phyloP scores from a whole-genome alignment of 345 rosid species.

The Erysimum cheiranthoides region DNA sequence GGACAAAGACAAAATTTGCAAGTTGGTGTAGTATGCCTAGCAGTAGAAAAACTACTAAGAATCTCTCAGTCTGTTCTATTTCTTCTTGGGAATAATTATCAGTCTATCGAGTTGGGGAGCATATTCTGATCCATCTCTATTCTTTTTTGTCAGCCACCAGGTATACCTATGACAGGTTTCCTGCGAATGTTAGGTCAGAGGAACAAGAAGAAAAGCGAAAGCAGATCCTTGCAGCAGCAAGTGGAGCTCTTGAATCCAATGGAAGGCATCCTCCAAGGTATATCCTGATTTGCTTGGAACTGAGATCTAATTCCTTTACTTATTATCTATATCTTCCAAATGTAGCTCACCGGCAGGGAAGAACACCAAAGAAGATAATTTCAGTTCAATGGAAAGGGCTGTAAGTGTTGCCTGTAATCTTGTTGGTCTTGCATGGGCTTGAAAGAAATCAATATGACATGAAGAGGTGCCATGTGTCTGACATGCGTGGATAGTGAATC shows the following conservation, averaged over 20 bases:
- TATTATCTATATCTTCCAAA: conserved; percentile 33
- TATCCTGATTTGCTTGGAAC: conserved; percentile 37
- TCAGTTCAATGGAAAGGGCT: conserved; percentile 95
- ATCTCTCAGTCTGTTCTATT: conserved; percentile 23
- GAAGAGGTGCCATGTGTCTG: conserved; percentile 19
- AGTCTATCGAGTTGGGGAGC: conserved; percentile 16
- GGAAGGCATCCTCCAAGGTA: conserved; percentile 83
- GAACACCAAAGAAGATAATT: conserved; percentile 61
- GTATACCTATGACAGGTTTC: conserved; percentile 95
- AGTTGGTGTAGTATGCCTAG: conserved; percentile 21
- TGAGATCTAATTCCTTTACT: conserved; percentile 26
- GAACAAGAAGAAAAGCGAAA: conserved; percentile 95
- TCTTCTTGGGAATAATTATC: conserved; percentile 9
- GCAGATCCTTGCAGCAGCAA: conserved; percentile 90
- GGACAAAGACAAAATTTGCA: conserved; percentile 22
- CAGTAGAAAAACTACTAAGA: conserved; percentile 1
- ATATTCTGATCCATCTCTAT: conserved; percentile 36
- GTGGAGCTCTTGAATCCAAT: conserved; percentile 83
- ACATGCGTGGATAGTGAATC: conserved; percentile 25
- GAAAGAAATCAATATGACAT: conserved; percentile 26
- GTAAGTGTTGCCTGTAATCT: conserved; percentile 62
- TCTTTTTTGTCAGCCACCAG: conserved; percentile 69
- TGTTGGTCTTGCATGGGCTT: conserved; percentile 34
- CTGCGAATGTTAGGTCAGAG: conserved; percentile 82
- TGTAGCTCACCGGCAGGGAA: conserved; percentile 78